Evolutionary conservation across 169 alveolate genomes (phyloP), one percentile per base, ranked within the genome.

Genomic region (Cardiosporidium cionae): DNA sequence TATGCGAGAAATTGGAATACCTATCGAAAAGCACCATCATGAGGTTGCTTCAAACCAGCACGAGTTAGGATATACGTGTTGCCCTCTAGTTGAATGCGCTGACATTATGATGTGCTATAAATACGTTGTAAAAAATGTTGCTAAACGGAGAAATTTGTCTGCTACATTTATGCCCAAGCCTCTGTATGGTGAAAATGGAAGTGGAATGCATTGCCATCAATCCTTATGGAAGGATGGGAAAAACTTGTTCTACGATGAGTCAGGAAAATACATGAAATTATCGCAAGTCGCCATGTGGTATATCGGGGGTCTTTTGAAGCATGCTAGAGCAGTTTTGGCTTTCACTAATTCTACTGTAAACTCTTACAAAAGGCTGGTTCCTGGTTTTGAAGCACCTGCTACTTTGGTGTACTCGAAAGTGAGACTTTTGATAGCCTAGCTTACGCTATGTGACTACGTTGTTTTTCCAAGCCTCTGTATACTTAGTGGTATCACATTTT

Each of bases 121-220:
- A 67, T 88, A 86, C 68, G 69, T 86, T 7, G 78, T 86, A 25
- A 84, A 84, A 84, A 86, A 70, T 31, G 68, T 68, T 23, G 91
- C 90, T 23, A 83, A 84, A 66, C 53, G 64, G 32, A 69, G 75
- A 27, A 86, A 83, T 65, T 76, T 82, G 52, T 78, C 92, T 5
- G 91, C 91, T 53, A 85, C 92, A 1, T 88, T 88, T 77, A 84
- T 88, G 91, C 90, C 93, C 28, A 86, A 88, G 74, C 92, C 93
- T 1, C 28, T 86, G 63, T 76, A 65, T 27, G 81, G 70, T 54
- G 90, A 85, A 28, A 83, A 82, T 75, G 92, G 92, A 22, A 82
- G 76, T 44, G 92, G 93, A 68, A 80, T 86, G 86, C 92, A 88
- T 37, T 71, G 85, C 73, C 86, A 88, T 33, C 79, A 78, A 27